Evolutionary conservation across 441 rosid genomes (phyloP).

Genomic region (Brassica balearica): DNA sequence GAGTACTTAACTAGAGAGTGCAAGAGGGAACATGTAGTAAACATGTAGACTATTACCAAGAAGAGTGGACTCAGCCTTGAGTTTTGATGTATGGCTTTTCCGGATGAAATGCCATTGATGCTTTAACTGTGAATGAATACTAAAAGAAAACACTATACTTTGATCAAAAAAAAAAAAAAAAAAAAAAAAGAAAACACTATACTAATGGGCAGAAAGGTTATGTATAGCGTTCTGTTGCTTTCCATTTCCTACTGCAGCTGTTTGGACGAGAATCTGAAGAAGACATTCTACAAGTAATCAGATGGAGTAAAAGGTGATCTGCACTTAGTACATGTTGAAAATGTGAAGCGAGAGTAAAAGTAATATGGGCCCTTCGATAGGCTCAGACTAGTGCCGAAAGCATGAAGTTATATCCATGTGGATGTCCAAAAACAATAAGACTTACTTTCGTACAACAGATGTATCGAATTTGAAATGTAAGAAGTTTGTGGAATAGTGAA

Average conservation of each 20-base stretch:
- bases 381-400: too few relatives aligned
- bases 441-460: too few relatives aligned
- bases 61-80: constrained; percentile 57
- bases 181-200: neutral
- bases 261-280: constrained; percentile 80
- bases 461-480: too few relatives aligned
- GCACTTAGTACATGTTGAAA: too few relatives aligned
- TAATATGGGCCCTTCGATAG: too few relatives aligned
- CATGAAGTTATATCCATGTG: too few relatives aligned
- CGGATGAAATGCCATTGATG: constrained; percentile 67
- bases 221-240: constrained; percentile 19
- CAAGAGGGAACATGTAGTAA: constrained; percentile 68
- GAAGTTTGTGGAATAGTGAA: too few relatives aligned
- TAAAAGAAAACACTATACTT: neutral
- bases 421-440: too few relatives aligned
- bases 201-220: neutral
- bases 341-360: neutral
- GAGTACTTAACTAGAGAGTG: constrained; percentile 52
- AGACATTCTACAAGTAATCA: constrained; percentile 72
- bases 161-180: too few relatives aligned
- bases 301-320: constrained; percentile 58
- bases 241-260: constrained; percentile 44
- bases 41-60: constrained; percentile 67
- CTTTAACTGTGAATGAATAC: constrained; percentile 2
- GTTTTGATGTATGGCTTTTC: constrained; percentile 63